phyloP scores from a whole-genome alignment of 2,329 filamentous ascomycete genomes.

The Scedosporium minutisporum region DNA sequence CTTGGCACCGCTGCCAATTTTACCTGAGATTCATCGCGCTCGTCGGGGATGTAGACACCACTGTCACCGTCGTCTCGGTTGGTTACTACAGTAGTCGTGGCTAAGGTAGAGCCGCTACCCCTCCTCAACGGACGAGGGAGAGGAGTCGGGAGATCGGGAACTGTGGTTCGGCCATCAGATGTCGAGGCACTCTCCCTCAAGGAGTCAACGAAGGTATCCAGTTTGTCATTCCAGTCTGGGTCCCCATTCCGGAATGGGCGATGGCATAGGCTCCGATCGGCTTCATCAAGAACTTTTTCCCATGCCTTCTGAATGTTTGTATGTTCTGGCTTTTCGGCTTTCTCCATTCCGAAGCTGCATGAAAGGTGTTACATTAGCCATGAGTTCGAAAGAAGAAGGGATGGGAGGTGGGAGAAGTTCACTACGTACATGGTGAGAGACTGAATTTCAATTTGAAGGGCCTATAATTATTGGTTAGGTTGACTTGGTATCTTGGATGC shows the following conservation, averaged over 20 bases:
- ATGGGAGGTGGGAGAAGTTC: neutral
- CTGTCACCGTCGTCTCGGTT: neutral
- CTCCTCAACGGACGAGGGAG: neutral
- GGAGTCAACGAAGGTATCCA: neutral
- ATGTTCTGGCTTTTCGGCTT: neutral
- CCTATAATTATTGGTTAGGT: neutral
- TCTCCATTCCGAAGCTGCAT: neutral
- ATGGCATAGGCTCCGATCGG: neutral
- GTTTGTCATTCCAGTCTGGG: neutral
- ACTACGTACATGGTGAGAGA: neutral
- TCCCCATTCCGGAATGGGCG: neutral
- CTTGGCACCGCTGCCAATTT: neutral
- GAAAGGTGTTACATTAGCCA: neutral
- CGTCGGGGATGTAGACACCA: neutral
- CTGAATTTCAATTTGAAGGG: constrained; percentile 1
- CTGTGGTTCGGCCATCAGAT: neutral
- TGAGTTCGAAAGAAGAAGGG: neutral
- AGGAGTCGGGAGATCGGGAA: neutral
- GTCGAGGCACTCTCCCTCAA: neutral
- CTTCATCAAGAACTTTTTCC: neutral
- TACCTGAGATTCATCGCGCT: neutral
- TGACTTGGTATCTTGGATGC: neutral
- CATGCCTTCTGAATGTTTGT: neutral
- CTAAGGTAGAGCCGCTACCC: neutral
- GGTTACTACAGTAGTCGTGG: neutral